These are phyloP conservation scores for Caloboletus inedulis DNA, from an alignment of 1,284 basidiomycete species.

Conservation along the genomic window DNA sequence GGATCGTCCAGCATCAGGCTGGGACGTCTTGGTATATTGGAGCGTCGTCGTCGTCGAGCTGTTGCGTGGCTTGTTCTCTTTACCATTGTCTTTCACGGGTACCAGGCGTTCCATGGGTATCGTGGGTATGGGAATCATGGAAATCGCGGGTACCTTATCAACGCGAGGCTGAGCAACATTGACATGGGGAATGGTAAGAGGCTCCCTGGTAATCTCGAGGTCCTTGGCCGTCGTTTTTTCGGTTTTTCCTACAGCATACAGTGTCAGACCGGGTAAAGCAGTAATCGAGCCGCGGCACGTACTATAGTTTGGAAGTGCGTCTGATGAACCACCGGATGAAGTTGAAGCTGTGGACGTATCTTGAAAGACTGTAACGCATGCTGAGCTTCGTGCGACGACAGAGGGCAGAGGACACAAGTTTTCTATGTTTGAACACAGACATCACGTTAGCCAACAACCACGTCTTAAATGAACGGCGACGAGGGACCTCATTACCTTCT, in stretches of 20 bases:
- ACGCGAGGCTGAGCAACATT: slow-evolving; percentile 9
- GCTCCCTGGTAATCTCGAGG: neutral
- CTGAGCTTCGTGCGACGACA: neutral
- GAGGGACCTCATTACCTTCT: slow-evolving; percentile 9
- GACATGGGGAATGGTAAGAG: neutral
- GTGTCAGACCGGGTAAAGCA: neutral
- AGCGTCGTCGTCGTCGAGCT: slow-evolving; percentile 8
- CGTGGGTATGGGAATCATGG: slow-evolving; percentile 4
- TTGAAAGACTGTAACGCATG: neutral
- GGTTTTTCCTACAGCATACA: neutral
- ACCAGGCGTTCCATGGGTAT: slow-evolving; percentile 10
- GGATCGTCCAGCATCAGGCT: slow-evolving; percentile 7
- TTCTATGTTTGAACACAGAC: neutral
- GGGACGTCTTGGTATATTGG: slow-evolving; percentile 1
- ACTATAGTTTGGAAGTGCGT: slow-evolving; percentile 1
- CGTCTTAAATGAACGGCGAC: neutral
- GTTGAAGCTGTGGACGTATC: neutral
- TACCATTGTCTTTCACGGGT: slow-evolving; percentile 8
- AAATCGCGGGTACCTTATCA: slow-evolving; percentile 6
- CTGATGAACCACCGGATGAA: neutral
- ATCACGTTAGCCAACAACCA: slow-evolving; percentile 4
- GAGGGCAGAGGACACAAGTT: neutral
- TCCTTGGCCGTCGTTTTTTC: neutral
- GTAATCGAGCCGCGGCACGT: neutral
- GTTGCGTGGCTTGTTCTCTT: slow-evolving; percentile 21